Base-by-base conservation (phyloP, 1,284 basidiomycete genomes). In the Rhodotorula sp. region DNA sequence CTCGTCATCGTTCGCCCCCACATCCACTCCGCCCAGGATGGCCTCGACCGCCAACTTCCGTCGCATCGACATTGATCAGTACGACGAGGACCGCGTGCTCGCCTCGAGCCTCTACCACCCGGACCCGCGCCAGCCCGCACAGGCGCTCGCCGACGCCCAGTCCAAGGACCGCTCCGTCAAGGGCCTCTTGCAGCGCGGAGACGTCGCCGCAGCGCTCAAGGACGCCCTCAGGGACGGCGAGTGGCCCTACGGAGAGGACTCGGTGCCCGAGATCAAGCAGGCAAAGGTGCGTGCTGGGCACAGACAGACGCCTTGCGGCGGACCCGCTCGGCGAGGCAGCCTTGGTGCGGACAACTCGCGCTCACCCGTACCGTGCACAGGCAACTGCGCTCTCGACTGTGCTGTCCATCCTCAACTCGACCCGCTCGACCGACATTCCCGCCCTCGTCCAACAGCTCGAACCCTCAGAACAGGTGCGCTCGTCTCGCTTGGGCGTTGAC, bases 381-480 rank as follows among this genome's bases (percentile, higher is more conserved):
- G 88, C 85, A 76, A 80, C 92, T 52, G 93, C 91, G 1, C 88
- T 96, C 19, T 87, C 90, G 75, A 89, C 90, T 1, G 85, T 99
- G n/a, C 86, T 97, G 48, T 90, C 92, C 5, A 93, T 98, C 74
- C 87, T 99, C 74, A 97, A 97, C 83, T 94, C 92, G 69, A 97
- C 95, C 19, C 93, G 96, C 80, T 86, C 93, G 7, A 86, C 91
- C 12, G 96, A 98, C 75, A 95, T 99, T 70, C 84, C 90, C 2
- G 83, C 83, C 44, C 88, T 91, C 56, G 85, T 98, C 80, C 90
- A 90, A 80, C 81, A 86, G 1, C 86, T 98, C 54, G 87, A 88
- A 12, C 86, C 88, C 72, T 89, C 92, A 60, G 86, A 91, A 74
- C 93, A 97, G 78, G 70, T 72, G n/a, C 56, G 64, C 25, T 59